A percentile compares a stretch with the other conserved stretches of the same genome.
Conservation (phyloP, 176 grass and related monocot species). For the Musa acuminata region DNA sequence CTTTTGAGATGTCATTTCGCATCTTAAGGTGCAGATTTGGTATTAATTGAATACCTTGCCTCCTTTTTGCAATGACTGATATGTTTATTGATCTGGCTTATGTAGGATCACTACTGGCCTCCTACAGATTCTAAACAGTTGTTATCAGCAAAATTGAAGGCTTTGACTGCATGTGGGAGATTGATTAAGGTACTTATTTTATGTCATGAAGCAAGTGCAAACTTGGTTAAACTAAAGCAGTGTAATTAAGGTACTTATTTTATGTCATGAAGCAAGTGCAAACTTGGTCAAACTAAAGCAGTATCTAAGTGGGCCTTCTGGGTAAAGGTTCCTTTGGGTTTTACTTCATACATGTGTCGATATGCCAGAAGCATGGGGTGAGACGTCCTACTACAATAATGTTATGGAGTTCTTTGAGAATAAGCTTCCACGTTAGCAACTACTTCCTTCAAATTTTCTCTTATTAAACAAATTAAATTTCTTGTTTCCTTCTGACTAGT, state of each 20-base stretch:
- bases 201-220: background rate
- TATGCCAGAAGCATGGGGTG: too few species aligned
- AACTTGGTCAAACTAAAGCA: too few species aligned
- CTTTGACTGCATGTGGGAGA: slow-evolving; percentile 51
- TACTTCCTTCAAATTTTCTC: background rate
- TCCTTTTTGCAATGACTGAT: background rate
- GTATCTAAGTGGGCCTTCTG: too few species aligned
- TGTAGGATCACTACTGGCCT: slow-evolving; percentile 65
- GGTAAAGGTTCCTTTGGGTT: too few species aligned
- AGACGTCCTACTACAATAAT: too few species aligned
- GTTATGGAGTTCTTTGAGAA: too few species aligned
- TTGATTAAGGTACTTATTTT: slow-evolving; percentile 57
- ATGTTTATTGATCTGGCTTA: background rate
- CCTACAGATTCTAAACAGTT: slow-evolving; percentile 70
- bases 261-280: background rate
- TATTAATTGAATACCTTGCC: background rate
- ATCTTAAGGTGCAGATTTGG: background rate
- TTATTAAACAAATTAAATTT: too few species aligned
- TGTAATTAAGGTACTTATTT: background rate
- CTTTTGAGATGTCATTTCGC: background rate
- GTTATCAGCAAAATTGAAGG: slow-evolving; percentile 66
- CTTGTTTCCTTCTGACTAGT: too few species aligned
- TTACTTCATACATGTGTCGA: too few species aligned
- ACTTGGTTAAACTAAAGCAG: too few species aligned
- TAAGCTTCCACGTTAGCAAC: too few species aligned